Evolutionary conservation across 2,329 filamentous ascomycete species (phyloP).

Genomic region (Penicillium vulpinum): DNA sequence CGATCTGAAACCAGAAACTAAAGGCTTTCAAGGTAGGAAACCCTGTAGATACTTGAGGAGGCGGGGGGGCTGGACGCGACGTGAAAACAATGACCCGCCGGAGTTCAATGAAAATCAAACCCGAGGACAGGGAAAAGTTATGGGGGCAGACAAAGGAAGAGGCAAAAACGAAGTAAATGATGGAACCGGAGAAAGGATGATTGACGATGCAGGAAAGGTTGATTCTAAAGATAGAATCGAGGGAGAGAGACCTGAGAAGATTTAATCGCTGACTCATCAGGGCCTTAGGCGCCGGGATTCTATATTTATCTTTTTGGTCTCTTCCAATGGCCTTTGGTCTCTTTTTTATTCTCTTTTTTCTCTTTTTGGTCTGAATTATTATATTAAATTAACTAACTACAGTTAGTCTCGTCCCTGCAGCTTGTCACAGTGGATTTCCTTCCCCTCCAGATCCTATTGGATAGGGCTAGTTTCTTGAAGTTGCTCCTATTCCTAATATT

Average conservation of each 20-base stretch:
- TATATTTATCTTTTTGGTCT: conserved; percentile 1
- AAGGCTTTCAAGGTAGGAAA: conserved; percentile 3
- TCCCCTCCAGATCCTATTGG: background rate
- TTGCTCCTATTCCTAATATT: background rate
- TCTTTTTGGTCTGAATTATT: too few relatives aligned
- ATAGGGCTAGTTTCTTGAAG: background rate
- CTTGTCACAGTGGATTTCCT: conserved; percentile 8
- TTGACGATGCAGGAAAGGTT: conserved; percentile 30
- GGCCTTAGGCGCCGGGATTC: conserved; percentile 13
- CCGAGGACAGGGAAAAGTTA: conserved; percentile 4
- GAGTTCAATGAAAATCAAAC: conserved; percentile 4
- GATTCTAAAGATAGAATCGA: conserved; percentile 32
- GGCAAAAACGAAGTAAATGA: conserved; percentile 10
- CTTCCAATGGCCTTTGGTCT: too few relatives aligned
- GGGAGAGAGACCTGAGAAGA: conserved; percentile 10
- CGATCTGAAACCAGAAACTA: background rate
- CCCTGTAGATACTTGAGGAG: conserved; percentile 6
- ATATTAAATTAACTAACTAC: too few relatives aligned
- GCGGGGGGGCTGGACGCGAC: conserved; percentile 11
- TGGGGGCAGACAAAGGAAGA: background rate
- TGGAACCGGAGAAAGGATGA: conserved; percentile 11
- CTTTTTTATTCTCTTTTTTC: too few relatives aligned
- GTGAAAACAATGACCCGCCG: conserved; percentile 9
- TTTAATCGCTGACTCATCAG: conserved; percentile 8
- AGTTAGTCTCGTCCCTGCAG: background rate